Base-by-base conservation (phyloP, 2,329 filamentous ascomycete genomes). In the Blastomyces gilchristii region DNA sequence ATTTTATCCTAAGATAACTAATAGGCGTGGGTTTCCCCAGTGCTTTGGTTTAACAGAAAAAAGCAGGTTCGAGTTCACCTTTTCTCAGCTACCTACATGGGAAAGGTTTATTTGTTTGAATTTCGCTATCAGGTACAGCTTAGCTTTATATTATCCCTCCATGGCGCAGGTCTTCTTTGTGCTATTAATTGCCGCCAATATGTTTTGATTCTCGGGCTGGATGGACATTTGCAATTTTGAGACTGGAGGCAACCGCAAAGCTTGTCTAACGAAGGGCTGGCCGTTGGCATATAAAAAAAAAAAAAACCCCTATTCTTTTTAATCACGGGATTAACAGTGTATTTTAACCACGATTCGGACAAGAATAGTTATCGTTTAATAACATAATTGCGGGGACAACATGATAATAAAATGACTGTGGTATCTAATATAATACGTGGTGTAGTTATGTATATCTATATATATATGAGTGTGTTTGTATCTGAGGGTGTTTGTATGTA, bases 21-120 rank as follows among this genome's bases (percentile, higher is more conserved):
- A 65, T 68, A 65, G 67, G 67, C 64, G 64, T 69, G 66, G 63
- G 67, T 68, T 47, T 61, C 68, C 68, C 2, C 63, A 64, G 66
- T 66, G 65, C 69, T 69, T 71, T 71, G 69, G 69, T 69, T 69
- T 70, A 71, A 65, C 63, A 53, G 50, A 63, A 65, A 57, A 61
- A 66, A 63, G 56, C 63, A 63, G 62, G 63, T 57, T 60, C 61
- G 65, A 60, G 61, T 61, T 60, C n/a, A 60, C 39, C 22, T 49
- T 60, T 63, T 64, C 58, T 62, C 62, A 43, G 62, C 31, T 52
- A n/a, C 22, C 31, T 52, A n/a, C 22, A 52, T 61, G 45, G 25
- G 34, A n/a, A 60, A 37, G n/a, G 47, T 28, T 25, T 41, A 22
- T 56, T 61, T 61, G 57, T 62, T 61, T 31, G 47, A 66, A 60